phyloP scores from a whole-genome alignment of 495 filamentous ascomycete genomes.

The Talaromyces borbonicus region DNA sequence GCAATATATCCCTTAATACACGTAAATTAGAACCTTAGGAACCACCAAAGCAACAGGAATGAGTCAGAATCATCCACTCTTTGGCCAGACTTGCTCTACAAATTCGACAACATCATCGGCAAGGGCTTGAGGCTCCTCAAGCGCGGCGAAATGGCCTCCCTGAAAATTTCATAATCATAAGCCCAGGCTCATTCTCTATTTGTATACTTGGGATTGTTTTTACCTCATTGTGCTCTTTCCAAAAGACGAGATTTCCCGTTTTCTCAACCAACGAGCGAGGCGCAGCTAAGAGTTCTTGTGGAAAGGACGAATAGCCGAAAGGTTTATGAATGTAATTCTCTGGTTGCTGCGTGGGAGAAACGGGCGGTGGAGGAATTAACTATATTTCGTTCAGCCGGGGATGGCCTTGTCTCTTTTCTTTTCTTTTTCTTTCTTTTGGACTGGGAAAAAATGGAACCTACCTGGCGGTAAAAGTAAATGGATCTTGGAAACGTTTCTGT shows the following conservation, averaged over 20 bases:
- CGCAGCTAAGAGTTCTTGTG: constrained; percentile 32
- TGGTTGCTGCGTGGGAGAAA: constrained; percentile 4
- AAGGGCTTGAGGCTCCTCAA: constrained; percentile 45
- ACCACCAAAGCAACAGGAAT: too few relatives aligned
- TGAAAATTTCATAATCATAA: background rate
- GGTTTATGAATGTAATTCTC: constrained; percentile 33
- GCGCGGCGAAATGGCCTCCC: constrained; percentile 28
- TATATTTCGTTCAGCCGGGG: too few relatives aligned
- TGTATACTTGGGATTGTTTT: background rate
- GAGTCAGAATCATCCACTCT: too few relatives aligned
- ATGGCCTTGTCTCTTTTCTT: too few relatives aligned
- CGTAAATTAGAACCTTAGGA: too few relatives aligned
- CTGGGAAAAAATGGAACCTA: background rate
- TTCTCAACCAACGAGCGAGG: constrained; percentile 34
- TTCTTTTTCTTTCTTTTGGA: background rate
- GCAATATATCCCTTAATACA: too few relatives aligned
- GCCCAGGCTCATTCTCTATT: background rate
- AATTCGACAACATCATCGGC: constrained; percentile 50
- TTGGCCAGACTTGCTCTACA: constrained; percentile 30
- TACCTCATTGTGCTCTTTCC: constrained; percentile 27
- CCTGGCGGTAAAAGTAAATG: constrained; percentile 38
- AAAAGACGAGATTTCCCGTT: constrained; percentile 32
- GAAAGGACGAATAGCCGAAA: constrained; percentile 44
- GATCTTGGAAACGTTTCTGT: constrained; percentile 38
- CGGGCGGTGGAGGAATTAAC: constrained; percentile 2